These are phyloP conservation scores for Pleurotus giganteus DNA, from an alignment of 768 basidiomycete genomes.

Conservation along the genomic window DNA sequence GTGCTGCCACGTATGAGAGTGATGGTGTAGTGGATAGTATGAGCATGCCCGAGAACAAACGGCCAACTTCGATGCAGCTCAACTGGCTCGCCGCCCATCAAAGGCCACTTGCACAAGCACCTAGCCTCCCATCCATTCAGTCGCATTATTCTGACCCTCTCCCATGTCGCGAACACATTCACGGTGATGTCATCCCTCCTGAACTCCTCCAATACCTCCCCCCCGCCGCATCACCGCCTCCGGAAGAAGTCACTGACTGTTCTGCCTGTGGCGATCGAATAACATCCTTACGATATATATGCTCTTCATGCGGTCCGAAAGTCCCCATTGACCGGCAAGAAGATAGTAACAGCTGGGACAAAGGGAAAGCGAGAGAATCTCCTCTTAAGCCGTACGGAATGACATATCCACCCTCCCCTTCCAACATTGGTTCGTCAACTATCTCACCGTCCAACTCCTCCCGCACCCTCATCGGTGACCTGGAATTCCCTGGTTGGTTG, in stretches of 20 bases:
- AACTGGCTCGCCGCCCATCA: conserved; percentile 63
- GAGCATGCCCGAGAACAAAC: conserved; percentile 30
- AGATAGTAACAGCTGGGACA: conserved; percentile 27
- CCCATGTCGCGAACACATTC: conserved; percentile 20
- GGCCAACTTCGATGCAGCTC: conserved; percentile 68
- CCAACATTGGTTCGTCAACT: conserved; percentile 23
- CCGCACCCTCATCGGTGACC: conserved; percentile 33
- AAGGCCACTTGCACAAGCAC: conserved; percentile 18
- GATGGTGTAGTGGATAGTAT: neutral
- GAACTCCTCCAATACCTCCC: conserved; percentile 55
- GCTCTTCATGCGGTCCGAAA: conserved; percentile 84
- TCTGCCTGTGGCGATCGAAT: conserved; percentile 75
- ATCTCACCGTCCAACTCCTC: conserved; percentile 34
- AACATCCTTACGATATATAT: conserved; percentile 87
- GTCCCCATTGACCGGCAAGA: conserved; percentile 34
- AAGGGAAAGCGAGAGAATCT: conserved; percentile 50
- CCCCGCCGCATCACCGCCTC: conserved; percentile 44
- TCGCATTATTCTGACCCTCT: conserved; percentile 28
- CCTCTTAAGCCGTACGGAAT: conserved; percentile 14
- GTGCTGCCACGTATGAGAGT: conserved; percentile 21
- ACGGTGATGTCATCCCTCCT: conserved; percentile 31
- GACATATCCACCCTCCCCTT: conserved; percentile 34
- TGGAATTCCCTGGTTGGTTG: conserved; percentile 22
- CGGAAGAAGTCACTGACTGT: conserved; percentile 72
- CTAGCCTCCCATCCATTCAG: conserved; percentile 23